These are phyloP conservation scores for Fomitopsis pulvina DNA, from an alignment of 768 basidiomycete genomes.

Conservation along the genomic window DNA sequence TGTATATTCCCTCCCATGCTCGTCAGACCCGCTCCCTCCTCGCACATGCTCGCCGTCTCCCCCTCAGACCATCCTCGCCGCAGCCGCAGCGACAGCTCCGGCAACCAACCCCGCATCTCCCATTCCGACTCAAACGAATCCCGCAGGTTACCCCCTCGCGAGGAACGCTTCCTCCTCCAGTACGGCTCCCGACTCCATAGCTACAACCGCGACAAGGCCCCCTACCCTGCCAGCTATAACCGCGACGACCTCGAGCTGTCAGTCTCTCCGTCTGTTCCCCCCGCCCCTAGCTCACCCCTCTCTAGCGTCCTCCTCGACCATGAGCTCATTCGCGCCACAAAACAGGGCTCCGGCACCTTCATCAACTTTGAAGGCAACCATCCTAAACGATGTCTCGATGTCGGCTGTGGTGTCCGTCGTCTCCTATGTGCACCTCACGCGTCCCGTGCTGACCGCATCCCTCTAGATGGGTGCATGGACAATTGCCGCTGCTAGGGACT, in stretches of 20 bases:
- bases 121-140: conserved; percentile 5
- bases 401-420: conserved; percentile 70
- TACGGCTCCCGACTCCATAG: conserved; percentile 61
- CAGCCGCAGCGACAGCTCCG: conserved; percentile 15
- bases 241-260: conserved; percentile 62
- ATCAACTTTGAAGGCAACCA: conserved; percentile 43
- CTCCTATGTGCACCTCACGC: too few relatives aligned
- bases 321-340: not conserved
- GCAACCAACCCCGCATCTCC: too few relatives aligned
- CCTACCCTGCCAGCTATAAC: conserved; percentile 73
- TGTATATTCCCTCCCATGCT: not conserved
- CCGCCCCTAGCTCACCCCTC: not conserved
- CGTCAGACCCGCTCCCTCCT: not conserved
- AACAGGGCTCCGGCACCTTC: conserved; percentile 31
- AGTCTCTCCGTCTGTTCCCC: conserved; percentile 20
- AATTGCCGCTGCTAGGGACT: conserved; percentile 67
- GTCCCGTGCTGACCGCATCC: not conserved
- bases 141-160: conserved; percentile 28
- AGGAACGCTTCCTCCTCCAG: conserved; percentile 51
- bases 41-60: conserved; percentile 13
- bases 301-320: conserved; percentile 11
- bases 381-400: conserved; percentile 53
- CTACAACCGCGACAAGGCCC: conserved; percentile 69
- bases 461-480: conserved; percentile 70
- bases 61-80: conserved; percentile 5